Base-by-base conservation (phyloP, 257 asterid genomes). In the Plectranthus barbatus region DNA sequence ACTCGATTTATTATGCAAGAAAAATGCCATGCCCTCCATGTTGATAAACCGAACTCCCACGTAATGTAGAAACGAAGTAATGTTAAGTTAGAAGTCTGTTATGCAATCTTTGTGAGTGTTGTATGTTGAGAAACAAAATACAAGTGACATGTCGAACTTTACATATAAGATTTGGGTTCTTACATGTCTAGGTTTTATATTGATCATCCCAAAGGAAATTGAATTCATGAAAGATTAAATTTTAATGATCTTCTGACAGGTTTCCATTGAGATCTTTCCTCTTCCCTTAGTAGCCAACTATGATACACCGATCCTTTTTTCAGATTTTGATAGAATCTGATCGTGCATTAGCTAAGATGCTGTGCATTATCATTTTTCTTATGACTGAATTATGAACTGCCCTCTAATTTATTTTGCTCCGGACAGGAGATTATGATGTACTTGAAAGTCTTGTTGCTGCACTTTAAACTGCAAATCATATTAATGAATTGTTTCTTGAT, bases 91-190 rank as follows among this genome's bases (percentile, higher is more conserved):
- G 11, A 7, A n/a, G 64, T 52, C 40, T 55, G 56, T 33, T 23
- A 33, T 56, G 36, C 23, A 18, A 18, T 9, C 56, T 39, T 39
- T 37, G 10, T 31, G 18, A 50, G 48, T 4, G 10, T 17, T 36
- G 50, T 42, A 51, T 42, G 56, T 18, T 0, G 52, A 23, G 8
- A 24, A 18, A 34, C 61, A 66, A 63, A 4, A 6, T 13, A 31
- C 14, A 26, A 56, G 56, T 48, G 50, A 39, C 66, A 47, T 19
- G 45, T 56, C 60, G 7, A 26, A 55, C 53, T 63, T 64, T 11
- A 64, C 12, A 64, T 66, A 71, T 50, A 42, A 59, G 56, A 58
- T 59, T 72, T 48, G 74, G 41, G 14, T 12, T 20, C 39, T 67
- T 66, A 56, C 20, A 50, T 15, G 53, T 49, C n/a, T 63, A 31